phyloP scores from a whole-genome alignment of 2,329 filamentous ascomycete species.

The Fusarium mexicanum region DNA sequence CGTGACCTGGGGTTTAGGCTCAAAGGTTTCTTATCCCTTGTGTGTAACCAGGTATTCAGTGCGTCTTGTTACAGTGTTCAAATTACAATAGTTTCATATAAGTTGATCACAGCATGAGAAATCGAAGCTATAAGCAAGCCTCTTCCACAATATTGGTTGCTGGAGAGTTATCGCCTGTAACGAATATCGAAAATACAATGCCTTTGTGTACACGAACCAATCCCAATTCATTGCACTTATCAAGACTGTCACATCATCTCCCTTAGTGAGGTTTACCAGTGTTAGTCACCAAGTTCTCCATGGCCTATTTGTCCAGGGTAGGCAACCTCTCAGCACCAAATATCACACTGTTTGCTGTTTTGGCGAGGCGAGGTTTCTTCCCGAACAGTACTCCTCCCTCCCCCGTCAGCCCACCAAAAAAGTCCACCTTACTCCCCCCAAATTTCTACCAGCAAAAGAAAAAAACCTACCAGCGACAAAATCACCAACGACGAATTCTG shows the following conservation, averaged over 20 bases:
- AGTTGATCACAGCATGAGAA: neutral
- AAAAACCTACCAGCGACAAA: neutral
- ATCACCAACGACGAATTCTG: neutral
- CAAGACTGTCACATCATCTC: neutral
- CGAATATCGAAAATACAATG: neutral
- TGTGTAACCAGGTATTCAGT: neutral
- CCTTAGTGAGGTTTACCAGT: neutral
- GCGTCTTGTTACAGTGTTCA: neutral
- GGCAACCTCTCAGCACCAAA: neutral
- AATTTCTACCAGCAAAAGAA: conserved; percentile 26
- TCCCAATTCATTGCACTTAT: neutral
- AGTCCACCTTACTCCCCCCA: conserved; percentile 18
- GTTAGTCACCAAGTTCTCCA: neutral
- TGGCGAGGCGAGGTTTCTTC: conserved; percentile 28
- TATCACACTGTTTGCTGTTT: neutral
- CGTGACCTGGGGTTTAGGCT: neutral
- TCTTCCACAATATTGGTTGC: accelerated
- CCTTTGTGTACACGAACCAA: neutral
- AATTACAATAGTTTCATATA: neutral
- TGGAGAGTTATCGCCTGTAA: neutral
- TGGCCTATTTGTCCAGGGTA: conserved; percentile 13
- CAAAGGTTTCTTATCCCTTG: neutral
- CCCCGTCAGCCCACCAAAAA: conserved; percentile 31
- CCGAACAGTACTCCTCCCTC: conserved; percentile 3
- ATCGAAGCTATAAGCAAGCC: neutral